Conservation (phyloP, 306 rosid genomes). For the Macrotyloma uniflorum region DNA sequence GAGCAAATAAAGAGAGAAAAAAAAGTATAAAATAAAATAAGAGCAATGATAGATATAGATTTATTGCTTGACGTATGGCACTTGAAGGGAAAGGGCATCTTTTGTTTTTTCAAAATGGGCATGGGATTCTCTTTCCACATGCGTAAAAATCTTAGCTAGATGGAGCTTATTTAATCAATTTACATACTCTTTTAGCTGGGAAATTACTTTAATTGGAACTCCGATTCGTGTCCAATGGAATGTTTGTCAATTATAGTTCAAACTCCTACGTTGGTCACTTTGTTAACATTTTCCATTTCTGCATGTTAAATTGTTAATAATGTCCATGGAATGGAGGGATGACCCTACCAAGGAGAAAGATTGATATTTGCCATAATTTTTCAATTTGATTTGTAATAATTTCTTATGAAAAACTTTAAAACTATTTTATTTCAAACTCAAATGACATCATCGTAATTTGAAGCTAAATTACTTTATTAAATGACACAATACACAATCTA, state of each 20-base stretch:
- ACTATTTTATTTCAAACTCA: no score
- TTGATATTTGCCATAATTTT: no score
- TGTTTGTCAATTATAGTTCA: not conserved
- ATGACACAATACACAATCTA: no score
- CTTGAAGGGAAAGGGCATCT: not conserved
- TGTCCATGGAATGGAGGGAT: not conserved
- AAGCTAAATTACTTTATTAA: no score
- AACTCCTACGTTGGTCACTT: not conserved
- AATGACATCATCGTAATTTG: no score
- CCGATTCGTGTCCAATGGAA: conserved; percentile 11
- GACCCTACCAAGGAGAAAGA: not conserved
- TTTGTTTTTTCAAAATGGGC: not conserved
- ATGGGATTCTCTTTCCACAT: not conserved
- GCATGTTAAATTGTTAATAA: not conserved
- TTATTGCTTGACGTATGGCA: not conserved
- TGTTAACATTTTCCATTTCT: not conserved
- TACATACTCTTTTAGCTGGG: not conserved
- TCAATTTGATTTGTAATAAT: no score
- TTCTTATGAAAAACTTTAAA: no score
- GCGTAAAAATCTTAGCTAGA: conserved; percentile 4
- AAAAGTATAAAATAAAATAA: not conserved
- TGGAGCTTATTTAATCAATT: conserved; percentile 10
- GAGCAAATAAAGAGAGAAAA: not conserved
- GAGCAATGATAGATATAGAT: not conserved
- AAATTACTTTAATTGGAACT: not conserved